Percentiles rank a stretch among this genome's conserved stretches.
phyloP scores from a whole-genome alignment of 2,329 filamentous ascomycete genomes.

The Penicillium sclerotigenum region DNA sequence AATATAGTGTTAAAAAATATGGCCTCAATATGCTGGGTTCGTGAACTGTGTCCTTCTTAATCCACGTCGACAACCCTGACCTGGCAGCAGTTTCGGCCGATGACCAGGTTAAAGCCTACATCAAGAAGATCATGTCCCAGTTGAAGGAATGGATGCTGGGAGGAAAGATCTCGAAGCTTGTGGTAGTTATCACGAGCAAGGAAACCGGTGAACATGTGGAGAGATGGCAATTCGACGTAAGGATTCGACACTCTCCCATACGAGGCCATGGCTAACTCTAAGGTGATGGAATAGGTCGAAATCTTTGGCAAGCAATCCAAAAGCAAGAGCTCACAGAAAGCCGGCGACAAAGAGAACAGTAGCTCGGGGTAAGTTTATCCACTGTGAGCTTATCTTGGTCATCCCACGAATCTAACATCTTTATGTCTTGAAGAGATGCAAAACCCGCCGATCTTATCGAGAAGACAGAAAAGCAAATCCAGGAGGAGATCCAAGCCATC shows the following conservation, averaged over 20 bases:
- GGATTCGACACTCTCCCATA: slow-evolving; percentile 20
- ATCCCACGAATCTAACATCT: not conserved
- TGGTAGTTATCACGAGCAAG: slow-evolving; percentile 94
- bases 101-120: slow-evolving; percentile 97
- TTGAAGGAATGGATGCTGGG: slow-evolving; percentile 97
- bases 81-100: slow-evolving; percentile 71
- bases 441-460: slow-evolving; percentile 48
- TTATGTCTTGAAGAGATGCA: slow-evolving; percentile 27
- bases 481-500: slow-evolving; percentile 91
- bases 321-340: slow-evolving; percentile 49
- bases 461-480: slow-evolving; percentile 91
- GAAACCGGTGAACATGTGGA: slow-evolving; percentile 96
- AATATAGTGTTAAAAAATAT: slow-evolving; percentile 84
- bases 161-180: slow-evolving; percentile 94
- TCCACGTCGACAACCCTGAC: not conserved
- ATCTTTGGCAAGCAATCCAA: slow-evolving; percentile 54
- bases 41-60: slow-evolving; percentile 15
- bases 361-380: slow-evolving; percentile 48
- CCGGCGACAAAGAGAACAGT: slow-evolving; percentile 68
- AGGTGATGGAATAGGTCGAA: slow-evolving; percentile 47
- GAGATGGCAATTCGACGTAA: slow-evolving; percentile 94
- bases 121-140: slow-evolving; percentile 99
- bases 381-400: no score
- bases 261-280: slow-evolving; percentile 10
- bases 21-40: slow-evolving; percentile 91